A percentile compares a stretch with the other conserved stretches of the same genome.
These are phyloP conservation scores for Hanseniaspora guilliermondii DNA, from an alignment of 805 yeast species.

Conservation along the genomic window DNA sequence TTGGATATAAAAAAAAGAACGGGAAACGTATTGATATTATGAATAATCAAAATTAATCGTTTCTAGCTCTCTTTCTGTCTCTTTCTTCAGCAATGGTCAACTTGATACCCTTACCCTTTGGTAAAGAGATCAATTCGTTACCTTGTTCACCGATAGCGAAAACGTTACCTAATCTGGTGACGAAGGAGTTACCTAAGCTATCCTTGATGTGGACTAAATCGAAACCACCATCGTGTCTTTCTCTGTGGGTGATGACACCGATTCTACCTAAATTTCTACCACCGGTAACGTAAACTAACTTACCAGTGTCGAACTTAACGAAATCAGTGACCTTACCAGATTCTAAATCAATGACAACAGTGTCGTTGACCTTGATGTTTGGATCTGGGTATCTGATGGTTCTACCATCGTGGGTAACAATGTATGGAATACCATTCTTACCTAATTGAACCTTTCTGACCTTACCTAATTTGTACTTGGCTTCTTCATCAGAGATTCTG, in stretches of 20 bases:
- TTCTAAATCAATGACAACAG: slow-evolving; percentile 92
- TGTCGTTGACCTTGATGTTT: slow-evolving; percentile 88
- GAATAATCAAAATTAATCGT: slow-evolving; percentile 33
- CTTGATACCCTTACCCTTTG: slow-evolving; percentile 99
- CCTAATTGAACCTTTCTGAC: slow-evolving; percentile 97
- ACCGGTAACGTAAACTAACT: slow-evolving; percentile 86
- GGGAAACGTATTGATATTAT: slow-evolving; percentile 11
- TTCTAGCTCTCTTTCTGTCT: slow-evolving; percentile 90
- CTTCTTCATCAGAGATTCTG: slow-evolving; percentile 99
- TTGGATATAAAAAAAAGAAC: not conserved
- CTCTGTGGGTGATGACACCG: slow-evolving; percentile 92
- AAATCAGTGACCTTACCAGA: slow-evolving; percentile 85
- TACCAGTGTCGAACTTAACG: slow-evolving; percentile 88
- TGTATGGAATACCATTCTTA: slow-evolving; percentile 96
- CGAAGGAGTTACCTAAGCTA: slow-evolving; percentile 85
- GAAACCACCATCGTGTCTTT: slow-evolving; percentile 96
- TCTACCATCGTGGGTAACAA: slow-evolving; percentile 99
- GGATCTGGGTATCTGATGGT: slow-evolving; percentile 99
- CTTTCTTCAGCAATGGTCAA: slow-evolving; percentile 93
- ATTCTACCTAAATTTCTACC: slow-evolving; percentile 98
- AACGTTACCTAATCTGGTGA: slow-evolving; percentile 86
- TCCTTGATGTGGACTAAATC: slow-evolving; percentile 96
- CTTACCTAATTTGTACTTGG: slow-evolving; percentile 94
- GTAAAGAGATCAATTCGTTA: slow-evolving; percentile 87
- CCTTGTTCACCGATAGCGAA: slow-evolving; percentile 92